phyloP scores from a whole-genome alignment of 1,139 yeast species.

The Geotrichum citri-aurantii region DNA sequence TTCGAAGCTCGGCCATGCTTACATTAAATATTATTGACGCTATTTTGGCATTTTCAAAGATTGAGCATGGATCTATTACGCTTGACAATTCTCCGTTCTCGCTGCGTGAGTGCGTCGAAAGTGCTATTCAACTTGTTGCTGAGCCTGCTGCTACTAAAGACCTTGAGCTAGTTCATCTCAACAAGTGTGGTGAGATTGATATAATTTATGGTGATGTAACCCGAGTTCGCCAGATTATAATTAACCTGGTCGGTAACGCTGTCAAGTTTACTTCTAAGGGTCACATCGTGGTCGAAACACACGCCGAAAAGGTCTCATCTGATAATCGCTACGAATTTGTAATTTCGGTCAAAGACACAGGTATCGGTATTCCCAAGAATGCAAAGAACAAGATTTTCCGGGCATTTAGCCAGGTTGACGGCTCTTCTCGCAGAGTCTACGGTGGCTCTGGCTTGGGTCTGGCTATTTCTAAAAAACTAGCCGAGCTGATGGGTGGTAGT shows the following conservation, averaged over 20 bases:
- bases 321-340: constrained; percentile 42
- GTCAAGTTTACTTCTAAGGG: constrained; percentile 51
- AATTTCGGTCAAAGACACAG: constrained; percentile 49
- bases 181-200: constrained; percentile 42
- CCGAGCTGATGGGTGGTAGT: constrained; percentile 55
- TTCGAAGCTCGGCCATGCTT: constrained; percentile 48
- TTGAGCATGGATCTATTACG: constrained; percentile 51
- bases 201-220: constrained; percentile 49
- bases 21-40: constrained; percentile 54
- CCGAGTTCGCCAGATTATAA: constrained; percentile 48
- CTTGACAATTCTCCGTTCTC: constrained; percentile 48
- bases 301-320: constrained; percentile 34
- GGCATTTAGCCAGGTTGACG: constrained; percentile 58
- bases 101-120: constrained; percentile 47
- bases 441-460: constrained; percentile 61
- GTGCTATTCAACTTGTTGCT: constrained; percentile 48
- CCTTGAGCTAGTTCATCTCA: constrained; percentile 46
- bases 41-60: constrained; percentile 51
- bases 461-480: constrained; percentile 53
- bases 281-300: constrained; percentile 42
- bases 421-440: constrained; percentile 49
- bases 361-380: constrained; percentile 54
- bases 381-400: constrained; percentile 49
- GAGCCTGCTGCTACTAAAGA: constrained; percentile 48
- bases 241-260: constrained; percentile 54